Conservation (phyloP, 169 alveolate genomes). For the Cyclospora cayetanensis region DNA sequence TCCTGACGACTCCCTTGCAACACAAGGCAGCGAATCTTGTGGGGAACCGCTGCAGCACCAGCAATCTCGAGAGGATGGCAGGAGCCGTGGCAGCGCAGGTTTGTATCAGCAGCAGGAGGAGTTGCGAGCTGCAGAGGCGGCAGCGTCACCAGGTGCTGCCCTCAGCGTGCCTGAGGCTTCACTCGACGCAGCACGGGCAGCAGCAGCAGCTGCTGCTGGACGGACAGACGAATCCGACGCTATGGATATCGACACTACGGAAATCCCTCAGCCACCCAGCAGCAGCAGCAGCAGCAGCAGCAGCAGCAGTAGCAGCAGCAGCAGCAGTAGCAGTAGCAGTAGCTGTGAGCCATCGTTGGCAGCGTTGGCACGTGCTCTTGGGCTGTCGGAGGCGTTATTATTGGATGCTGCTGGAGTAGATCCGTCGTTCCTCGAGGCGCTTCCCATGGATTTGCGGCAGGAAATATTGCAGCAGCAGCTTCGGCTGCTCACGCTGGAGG, state of each 20-base stretch:
- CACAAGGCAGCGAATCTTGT: constrained; percentile 42
- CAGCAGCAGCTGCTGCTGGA: constrained; percentile 13
- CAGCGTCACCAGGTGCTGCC: constrained; percentile 9
- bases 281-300: constrained; percentile 21
- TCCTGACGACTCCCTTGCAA: neutral
- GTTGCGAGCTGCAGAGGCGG: constrained; percentile 1
- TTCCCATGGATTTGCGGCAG: constrained; percentile 74
- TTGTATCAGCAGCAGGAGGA: neutral
- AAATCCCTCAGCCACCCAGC: neutral
- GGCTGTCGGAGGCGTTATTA: constrained; percentile 68
- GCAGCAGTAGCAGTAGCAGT: constrained; percentile 11
- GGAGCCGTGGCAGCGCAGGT: neutral
- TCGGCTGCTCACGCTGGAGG: constrained; percentile 62
- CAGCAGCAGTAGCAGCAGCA: neutral
- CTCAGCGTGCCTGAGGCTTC: no score
- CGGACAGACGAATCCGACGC: neutral
- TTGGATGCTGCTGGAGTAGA: constrained; percentile 74
- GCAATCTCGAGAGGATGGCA: neutral
- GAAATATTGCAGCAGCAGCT: constrained; percentile 74
- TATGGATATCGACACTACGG: neutral
- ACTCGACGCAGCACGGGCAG: neutral
- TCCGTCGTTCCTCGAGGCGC: constrained; percentile 77
- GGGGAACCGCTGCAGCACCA: constrained; percentile 37
- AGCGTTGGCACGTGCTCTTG: constrained; percentile 60
- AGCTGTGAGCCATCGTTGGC: constrained; percentile 37